These are phyloP conservation scores for Rhizoclosmatium globosum DNA, from an alignment of 192 early-diverging fungal species.

Conservation along the genomic window DNA sequence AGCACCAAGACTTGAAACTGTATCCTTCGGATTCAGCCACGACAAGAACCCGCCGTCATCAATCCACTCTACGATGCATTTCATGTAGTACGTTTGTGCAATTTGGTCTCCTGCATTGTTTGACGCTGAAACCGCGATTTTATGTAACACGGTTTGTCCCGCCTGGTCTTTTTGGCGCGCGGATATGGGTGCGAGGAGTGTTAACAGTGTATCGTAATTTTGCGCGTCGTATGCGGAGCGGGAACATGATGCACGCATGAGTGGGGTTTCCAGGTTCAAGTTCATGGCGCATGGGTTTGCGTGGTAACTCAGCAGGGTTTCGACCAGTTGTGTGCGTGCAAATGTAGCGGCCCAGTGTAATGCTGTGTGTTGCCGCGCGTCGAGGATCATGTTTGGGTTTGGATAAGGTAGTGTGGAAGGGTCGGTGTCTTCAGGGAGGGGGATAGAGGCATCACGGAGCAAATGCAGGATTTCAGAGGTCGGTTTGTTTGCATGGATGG, in stretches of 20 bases:
- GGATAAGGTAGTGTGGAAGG: not conserved
- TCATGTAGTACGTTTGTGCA: constrained; percentile 34
- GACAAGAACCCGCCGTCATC: constrained; percentile 20
- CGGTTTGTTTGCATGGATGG: not conserved
- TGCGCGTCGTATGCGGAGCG: constrained; percentile 21
- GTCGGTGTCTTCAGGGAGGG: not conserved
- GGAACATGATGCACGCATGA: constrained; percentile 34
- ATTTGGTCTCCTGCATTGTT: not conserved
- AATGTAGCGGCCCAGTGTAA: constrained; percentile 39
- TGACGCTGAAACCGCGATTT: constrained; percentile 16
- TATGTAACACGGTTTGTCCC: constrained; percentile 33
- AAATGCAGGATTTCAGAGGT: not conserved
- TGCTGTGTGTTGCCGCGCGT: constrained; percentile 31
- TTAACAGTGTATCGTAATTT: constrained; percentile 14
- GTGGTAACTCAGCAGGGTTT: constrained; percentile 9
- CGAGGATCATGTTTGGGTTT: constrained; percentile 36
- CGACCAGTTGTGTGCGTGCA: constrained; percentile 17
- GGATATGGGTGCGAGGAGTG: not conserved
- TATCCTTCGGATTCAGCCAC: not conserved
- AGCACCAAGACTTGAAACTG: not conserved
- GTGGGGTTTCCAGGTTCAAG: constrained; percentile 25
- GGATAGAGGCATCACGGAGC: constrained; percentile 5
- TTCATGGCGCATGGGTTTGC: constrained; percentile 24
- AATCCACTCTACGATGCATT: constrained; percentile 35
- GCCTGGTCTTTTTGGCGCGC: constrained; percentile 8